phyloP scores from a whole-genome alignment of 1,139 yeast species.

The Kurtzmaniella quercitrusa region DNA sequence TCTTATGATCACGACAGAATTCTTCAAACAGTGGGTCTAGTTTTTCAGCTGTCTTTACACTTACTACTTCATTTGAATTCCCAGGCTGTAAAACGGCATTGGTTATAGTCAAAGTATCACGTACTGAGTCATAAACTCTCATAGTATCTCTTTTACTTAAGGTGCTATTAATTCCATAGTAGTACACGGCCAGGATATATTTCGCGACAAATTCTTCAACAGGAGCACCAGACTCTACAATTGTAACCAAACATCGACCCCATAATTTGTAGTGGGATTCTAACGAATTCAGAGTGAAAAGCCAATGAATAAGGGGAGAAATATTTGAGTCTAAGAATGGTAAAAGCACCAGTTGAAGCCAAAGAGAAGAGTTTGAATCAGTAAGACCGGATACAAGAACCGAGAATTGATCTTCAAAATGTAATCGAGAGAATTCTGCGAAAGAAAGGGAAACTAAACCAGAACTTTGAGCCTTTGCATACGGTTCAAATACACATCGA shows the following conservation, averaged over 20 bases:
- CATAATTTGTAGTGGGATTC: background rate
- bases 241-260: background rate
- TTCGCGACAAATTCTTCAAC: slow-evolving; percentile 12
- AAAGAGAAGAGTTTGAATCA: background rate
- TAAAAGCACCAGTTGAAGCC: background rate
- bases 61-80: background rate
- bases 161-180: background rate
- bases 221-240: slow-evolving; percentile 1
- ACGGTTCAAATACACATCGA: background rate
- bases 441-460: background rate
- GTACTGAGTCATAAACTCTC: slow-evolving; percentile 26
- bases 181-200: slow-evolving; percentile 14
- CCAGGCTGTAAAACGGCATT: background rate
- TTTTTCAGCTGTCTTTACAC: background rate
- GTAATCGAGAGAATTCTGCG: background rate
- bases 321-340: background rate
- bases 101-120: slow-evolving; percentile 16
- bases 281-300: background rate
- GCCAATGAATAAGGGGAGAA: background rate
- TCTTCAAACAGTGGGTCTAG: background rate
- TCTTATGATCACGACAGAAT: background rate
- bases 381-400: background rate
- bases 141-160: slow-evolving; percentile 19
- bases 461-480: background rate
- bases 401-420: background rate